A percentile compares a stretch with the other conserved stretches of the same genome.
Evolutionary conservation across 1,284 basidiomycete species (phyloP).

Genomic region (Cutaneotrichosporon cyanovorans): DNA sequence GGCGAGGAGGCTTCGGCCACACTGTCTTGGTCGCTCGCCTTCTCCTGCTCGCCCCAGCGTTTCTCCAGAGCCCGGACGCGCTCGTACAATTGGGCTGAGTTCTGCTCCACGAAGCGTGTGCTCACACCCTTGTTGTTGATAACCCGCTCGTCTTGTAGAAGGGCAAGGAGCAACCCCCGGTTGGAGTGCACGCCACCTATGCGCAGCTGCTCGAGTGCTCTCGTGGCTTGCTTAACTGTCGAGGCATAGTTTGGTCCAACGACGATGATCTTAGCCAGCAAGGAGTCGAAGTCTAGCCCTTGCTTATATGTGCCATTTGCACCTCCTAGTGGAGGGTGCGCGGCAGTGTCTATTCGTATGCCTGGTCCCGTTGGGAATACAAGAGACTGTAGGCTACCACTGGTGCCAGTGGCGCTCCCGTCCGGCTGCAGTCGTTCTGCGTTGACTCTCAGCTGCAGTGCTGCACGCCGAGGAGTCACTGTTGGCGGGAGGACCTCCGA

Average conservation of each 20-base stretch:
- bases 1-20: background rate
- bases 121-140: constrained; percentile 6
- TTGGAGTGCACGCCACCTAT: constrained; percentile 14
- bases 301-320: constrained; percentile 8
- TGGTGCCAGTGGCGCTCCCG: constrained; percentile 12
- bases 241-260: constrained; percentile 4
- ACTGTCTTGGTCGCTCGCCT: background rate
- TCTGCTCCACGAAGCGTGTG: constrained; percentile 15
- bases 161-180: constrained; percentile 13
- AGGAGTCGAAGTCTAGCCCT: constrained; percentile 16
- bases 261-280: constrained; percentile 17
- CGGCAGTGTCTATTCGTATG: constrained; percentile 16
- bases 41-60: constrained; percentile 6
- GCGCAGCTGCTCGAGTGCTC: constrained; percentile 11
- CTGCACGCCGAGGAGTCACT: constrained; percentile 2
- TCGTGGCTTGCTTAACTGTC: constrained; percentile 5
- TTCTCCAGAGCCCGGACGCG: constrained; percentile 8
- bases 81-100: constrained; percentile 2
- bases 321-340: constrained; percentile 12
- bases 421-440: constrained; percentile 12
- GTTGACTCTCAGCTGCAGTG: constrained; percentile 18
- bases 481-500: constrained; percentile 4
- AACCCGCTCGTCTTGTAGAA: constrained; percentile 10
- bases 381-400: constrained; percentile 6
- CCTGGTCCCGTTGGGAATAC: constrained; percentile 7